Percentiles rank a stretch among this genome's conserved stretches.
Conservation (phyloP, 306 rosid genomes). For the Hylodesmum podocarpum region DNA sequence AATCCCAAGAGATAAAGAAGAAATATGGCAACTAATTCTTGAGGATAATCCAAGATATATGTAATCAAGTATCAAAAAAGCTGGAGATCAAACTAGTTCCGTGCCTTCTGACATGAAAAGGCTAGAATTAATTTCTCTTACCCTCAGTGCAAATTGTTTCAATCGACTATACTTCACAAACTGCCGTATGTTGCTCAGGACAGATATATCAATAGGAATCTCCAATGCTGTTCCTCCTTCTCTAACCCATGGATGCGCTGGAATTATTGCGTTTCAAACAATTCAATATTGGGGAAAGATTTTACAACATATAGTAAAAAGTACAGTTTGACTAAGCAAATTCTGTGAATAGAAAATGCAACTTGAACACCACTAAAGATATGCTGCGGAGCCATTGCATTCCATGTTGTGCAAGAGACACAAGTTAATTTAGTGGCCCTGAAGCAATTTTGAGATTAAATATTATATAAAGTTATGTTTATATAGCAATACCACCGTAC, state of each 20-base stretch:
- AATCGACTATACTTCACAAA: conserved; percentile 79
- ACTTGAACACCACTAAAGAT: neutral
- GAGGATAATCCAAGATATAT: neutral
- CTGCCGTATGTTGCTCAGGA: conserved; percentile 73
- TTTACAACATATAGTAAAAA: neutral
- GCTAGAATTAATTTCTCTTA: conserved; percentile 25
- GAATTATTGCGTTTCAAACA: conserved; percentile 28
- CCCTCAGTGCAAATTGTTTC: conserved; percentile 86
- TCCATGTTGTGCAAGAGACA: neutral
- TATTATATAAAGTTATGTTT: neutral
- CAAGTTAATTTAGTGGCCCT: neutral
- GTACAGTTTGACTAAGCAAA: neutral
- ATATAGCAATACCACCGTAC: neutral
- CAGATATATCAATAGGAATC: conserved; percentile 86
- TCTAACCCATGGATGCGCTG: conserved; percentile 92
- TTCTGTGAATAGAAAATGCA: neutral
- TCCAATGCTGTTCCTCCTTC: conserved; percentile 84
- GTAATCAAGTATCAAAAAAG: conserved; percentile 19
- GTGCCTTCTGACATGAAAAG: conserved; percentile 11
- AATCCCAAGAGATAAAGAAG: neutral
- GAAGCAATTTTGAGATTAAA: neutral
- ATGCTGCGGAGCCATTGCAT: neutral
- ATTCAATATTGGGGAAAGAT: neutral
- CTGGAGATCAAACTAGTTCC: neutral
- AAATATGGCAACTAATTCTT: neutral